phyloP scores from a whole-genome alignment of 2,329 filamentous ascomycete genomes.

The Parastagonospora nodorum region DNA sequence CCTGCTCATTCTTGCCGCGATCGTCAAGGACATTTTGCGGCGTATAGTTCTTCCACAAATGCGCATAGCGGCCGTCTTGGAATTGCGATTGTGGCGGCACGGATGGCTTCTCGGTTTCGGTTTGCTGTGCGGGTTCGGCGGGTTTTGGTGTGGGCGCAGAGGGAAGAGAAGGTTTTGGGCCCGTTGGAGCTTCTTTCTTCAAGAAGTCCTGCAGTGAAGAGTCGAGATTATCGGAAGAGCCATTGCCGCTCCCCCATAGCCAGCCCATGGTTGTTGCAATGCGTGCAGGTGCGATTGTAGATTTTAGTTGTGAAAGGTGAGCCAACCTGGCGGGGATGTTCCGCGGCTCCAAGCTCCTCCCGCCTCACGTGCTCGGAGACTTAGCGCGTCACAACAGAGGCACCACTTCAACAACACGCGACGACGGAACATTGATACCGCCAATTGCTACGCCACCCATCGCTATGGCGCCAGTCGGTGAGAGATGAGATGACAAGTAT shows the following conservation, averaged over 20 bases:
- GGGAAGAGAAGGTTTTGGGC: constrained; percentile 56
- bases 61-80: constrained; percentile 75
- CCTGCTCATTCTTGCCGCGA: constrained; percentile 73
- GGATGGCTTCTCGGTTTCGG: constrained; percentile 36
- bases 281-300: neutral
- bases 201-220: constrained; percentile 84
- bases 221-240: constrained; percentile 72
- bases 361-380: constrained; percentile 13
- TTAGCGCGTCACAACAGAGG: constrained; percentile 29
- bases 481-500: neutral
- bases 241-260: constrained; percentile 59
- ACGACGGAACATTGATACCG: constrained; percentile 6
- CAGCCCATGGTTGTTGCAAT: constrained; percentile 59
- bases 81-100: constrained; percentile 63
- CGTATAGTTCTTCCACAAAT: constrained; percentile 91
- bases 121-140: constrained; percentile 18
- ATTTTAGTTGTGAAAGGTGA: neutral
- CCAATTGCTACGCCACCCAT: constrained; percentile 21
- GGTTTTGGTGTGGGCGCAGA: constrained; percentile 34
- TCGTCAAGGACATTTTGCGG: constrained; percentile 72
- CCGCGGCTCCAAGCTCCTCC: constrained; percentile 5
- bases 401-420: constrained; percentile 19
- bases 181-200: constrained; percentile 77
- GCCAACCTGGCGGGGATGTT: constrained; percentile 17
- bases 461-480: constrained; percentile 44